Evolutionary conservation across 371 early-diverging fungal genomes (phyloP).

Genomic region (Rhizopus sp.): DNA sequence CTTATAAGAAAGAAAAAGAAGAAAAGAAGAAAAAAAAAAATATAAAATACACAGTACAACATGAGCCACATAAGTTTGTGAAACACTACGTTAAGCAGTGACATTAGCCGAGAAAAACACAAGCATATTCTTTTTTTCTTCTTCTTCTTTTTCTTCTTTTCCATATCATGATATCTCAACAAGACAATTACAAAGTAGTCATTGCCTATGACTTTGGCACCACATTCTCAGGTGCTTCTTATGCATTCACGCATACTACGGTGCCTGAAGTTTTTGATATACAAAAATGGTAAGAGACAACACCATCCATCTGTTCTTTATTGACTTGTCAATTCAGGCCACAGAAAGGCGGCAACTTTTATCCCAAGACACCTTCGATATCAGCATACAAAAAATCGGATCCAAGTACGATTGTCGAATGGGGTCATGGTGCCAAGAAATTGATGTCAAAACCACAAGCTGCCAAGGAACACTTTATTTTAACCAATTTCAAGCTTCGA

Average conservation of each 20-base stretch:
- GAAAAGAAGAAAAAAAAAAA: conserved; percentile 1
- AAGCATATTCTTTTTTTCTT: too few species aligned
- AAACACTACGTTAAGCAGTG: not conserved
- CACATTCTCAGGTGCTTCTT: conserved; percentile 58
- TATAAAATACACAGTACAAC: not conserved
- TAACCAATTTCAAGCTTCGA: conserved; percentile 57
- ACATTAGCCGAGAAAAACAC: not conserved
- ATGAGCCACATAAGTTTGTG: not conserved
- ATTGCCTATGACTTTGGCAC: conserved; percentile 57
- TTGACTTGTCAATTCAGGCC: conserved; percentile 40
- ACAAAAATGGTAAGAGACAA: conserved; percentile 47
- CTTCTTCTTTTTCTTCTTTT: not conserved
- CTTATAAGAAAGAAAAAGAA: not conserved
- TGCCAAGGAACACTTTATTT: conserved; percentile 50
- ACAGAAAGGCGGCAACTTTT: conserved; percentile 50
- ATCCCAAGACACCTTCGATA: conserved; percentile 55
- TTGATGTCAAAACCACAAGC: conserved; percentile 50
- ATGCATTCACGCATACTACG: conserved; percentile 53
- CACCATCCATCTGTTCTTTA: not conserved
- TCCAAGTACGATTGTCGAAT: conserved; percentile 38
- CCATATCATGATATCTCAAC: not conserved
- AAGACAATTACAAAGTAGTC: conserved; percentile 44
- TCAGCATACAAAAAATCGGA: conserved; percentile 41
- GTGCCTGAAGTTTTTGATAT: conserved; percentile 54
- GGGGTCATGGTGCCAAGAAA: conserved; percentile 59